phyloP scores from a whole-genome alignment of 768 basidiomycete genomes.

The Hortiboletus flavorubellus region DNA sequence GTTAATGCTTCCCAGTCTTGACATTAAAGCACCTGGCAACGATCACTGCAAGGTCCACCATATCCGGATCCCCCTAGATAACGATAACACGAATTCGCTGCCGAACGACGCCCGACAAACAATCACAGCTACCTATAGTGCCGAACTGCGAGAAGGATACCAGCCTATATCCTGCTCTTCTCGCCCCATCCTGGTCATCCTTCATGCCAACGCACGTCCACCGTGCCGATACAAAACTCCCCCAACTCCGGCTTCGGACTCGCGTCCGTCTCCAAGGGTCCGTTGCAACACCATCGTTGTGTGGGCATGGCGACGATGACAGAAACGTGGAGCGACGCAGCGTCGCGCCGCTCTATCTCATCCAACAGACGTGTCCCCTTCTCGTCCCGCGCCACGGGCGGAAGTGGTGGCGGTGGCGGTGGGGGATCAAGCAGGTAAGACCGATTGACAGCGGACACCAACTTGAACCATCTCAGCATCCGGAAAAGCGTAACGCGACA shows the following conservation, averaged over 20 bases:
- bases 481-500: not conserved
- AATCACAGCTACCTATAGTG: no score
- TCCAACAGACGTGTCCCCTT: not conserved
- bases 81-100: no score
- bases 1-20: not conserved
- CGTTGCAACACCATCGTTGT: not conserved
- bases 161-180: no score
- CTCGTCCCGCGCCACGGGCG: not conserved
- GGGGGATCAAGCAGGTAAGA: not conserved
- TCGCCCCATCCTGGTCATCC: not conserved
- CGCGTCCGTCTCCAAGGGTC: not conserved
- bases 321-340: constrained; percentile 34
- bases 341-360: constrained; percentile 8
- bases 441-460: constrained; percentile 2
- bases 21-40: not conserved
- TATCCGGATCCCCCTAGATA: not conserved
- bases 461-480: not conserved
- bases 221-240: constrained; percentile 29
- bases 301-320: constrained; percentile 43
- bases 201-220: constrained; percentile 18
- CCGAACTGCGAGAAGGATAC: no score
- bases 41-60: not conserved
- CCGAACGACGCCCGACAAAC: no score
- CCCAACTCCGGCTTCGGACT: constrained; percentile 30
- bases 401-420: not conserved